Conservation (phyloP, 179 eudicot genomes). For the Patellifolia procumbens region DNA sequence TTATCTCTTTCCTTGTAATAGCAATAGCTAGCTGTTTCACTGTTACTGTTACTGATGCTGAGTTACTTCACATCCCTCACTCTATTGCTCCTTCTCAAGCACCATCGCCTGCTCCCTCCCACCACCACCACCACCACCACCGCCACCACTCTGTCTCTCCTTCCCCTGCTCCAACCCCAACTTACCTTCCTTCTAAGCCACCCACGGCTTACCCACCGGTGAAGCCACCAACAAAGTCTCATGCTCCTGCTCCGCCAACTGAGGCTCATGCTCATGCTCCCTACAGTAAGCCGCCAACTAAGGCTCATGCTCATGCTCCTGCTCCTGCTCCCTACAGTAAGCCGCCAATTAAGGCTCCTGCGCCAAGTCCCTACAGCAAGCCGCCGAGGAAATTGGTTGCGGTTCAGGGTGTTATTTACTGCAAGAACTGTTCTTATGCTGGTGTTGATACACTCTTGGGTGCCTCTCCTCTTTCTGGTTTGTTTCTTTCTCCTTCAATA, state of each 20-base stretch:
- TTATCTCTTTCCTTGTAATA: conserved; percentile 13
- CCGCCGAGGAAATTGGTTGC: conserved; percentile 44
- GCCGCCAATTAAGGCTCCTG: conserved; percentile 28
- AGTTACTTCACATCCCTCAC: not conserved
- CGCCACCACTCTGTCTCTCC: conserved; percentile 8
- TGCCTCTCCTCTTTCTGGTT: conserved; percentile 62
- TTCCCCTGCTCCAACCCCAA: not conserved
- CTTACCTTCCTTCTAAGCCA: conserved; percentile 13
- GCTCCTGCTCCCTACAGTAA: not conserved
- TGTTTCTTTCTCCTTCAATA: not conserved
- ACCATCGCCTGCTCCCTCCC: conserved; percentile 16
- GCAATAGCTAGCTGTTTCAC: not conserved
- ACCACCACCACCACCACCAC: conserved; percentile 21
- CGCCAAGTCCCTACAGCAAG: not conserved
- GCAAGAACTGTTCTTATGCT: conserved; percentile 56
- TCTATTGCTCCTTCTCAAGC: conserved; percentile 1
- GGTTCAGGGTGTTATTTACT: conserved; percentile 69
- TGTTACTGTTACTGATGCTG: not conserved
- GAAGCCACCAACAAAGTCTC: not conserved
- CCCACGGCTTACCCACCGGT: not conserved
- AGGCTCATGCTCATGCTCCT: too few species aligned
- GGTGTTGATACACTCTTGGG: conserved; percentile 56
- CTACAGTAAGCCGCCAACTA: conserved; percentile 11
- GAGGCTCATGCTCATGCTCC: conserved; percentile 22
- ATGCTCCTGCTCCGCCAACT: not conserved